A percentile compares a stretch with the other conserved stretches of the same genome.
phyloP scores from a whole-genome alignment of 2,329 filamentous ascomycete species.

The Aspergillus sp. region DNA sequence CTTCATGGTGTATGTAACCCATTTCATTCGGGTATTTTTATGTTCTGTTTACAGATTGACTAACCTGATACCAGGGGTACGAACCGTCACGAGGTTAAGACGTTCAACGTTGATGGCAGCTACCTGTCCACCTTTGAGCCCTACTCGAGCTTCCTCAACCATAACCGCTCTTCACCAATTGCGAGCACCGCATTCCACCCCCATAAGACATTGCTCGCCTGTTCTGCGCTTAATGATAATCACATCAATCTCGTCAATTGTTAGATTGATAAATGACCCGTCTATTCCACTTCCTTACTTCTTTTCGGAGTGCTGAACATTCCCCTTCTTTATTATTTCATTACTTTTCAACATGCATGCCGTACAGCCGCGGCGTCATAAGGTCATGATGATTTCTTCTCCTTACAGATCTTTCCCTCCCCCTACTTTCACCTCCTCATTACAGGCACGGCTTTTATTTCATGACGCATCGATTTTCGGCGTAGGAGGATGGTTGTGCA shows the following conservation, averaged over 20 bases:
- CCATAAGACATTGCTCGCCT: slow-evolving; percentile 85
- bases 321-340: background rate
- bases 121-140: slow-evolving; percentile 82
- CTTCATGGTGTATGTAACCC: slow-evolving; percentile 73
- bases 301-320: background rate
- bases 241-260: slow-evolving; percentile 87
- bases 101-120: slow-evolving; percentile 81
- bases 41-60: slow-evolving; percentile 4
- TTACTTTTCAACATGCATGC: background rate
- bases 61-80: slow-evolving; percentile 61
- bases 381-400: background rate
- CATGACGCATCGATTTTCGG: background rate
- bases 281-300: background rate
- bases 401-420: background rate
- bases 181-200: slow-evolving; percentile 91
- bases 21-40: background rate
- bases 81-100: slow-evolving; percentile 79
- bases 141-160: slow-evolving; percentile 80
- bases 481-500: no score
- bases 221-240: slow-evolving; percentile 78
- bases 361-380: background rate
- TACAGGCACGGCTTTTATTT: no score
- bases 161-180: slow-evolving; percentile 76
- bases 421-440: background rate
- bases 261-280: slow-evolving; percentile 17